These are phyloP conservation scores for Fistulifera pelliculosa DNA, from an alignment of 108 stramenopile species.

Conservation along the genomic window DNA sequence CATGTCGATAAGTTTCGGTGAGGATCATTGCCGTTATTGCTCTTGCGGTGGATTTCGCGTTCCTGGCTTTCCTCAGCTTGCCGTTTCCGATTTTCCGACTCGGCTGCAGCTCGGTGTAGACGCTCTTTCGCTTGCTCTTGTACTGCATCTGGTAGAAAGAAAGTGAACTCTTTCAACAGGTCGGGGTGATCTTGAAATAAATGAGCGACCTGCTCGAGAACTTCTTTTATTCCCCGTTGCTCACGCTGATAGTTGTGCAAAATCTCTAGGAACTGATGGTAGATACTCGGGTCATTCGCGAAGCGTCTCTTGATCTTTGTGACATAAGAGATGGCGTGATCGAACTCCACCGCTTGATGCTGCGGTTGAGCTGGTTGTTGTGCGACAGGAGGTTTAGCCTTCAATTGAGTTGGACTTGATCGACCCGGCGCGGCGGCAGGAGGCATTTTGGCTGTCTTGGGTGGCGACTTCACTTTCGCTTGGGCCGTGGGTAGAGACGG, in stretches of 20 bases:
- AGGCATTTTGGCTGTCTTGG: not conserved
- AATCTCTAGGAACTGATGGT: constrained; percentile 97
- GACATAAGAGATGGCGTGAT: constrained; percentile 98
- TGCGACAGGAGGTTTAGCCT: not conserved
- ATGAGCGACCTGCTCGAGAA: constrained; percentile 88
- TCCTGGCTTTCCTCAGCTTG: constrained; percentile 8
- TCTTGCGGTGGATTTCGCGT: not conserved
- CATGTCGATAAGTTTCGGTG: constrained; percentile 63
- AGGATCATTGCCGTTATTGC: not conserved
- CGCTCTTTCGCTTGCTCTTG: constrained; percentile 93
- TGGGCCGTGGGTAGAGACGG: constrained; percentile 4
- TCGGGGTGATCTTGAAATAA: constrained; percentile 98
- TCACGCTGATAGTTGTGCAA: constrained; percentile 98
- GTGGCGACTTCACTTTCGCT: constrained; percentile 12
- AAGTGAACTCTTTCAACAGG: constrained; percentile 96
- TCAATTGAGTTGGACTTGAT: not conserved
- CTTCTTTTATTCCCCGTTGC: constrained; percentile 97
- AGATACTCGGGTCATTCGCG: constrained; percentile 86
- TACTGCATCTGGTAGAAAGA: constrained; percentile 97
- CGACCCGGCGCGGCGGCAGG: constrained; percentile 3
- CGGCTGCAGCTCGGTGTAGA: constrained; percentile 72
- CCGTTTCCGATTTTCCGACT: constrained; percentile 76
- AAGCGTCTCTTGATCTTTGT: constrained; percentile 96
- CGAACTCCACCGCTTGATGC: constrained; percentile 81
- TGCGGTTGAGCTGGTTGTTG: constrained; percentile 16